Evolutionary conservation across 352 stramenopile genomes (phyloP).

Genomic region (Pythium sukuiense): DNA sequence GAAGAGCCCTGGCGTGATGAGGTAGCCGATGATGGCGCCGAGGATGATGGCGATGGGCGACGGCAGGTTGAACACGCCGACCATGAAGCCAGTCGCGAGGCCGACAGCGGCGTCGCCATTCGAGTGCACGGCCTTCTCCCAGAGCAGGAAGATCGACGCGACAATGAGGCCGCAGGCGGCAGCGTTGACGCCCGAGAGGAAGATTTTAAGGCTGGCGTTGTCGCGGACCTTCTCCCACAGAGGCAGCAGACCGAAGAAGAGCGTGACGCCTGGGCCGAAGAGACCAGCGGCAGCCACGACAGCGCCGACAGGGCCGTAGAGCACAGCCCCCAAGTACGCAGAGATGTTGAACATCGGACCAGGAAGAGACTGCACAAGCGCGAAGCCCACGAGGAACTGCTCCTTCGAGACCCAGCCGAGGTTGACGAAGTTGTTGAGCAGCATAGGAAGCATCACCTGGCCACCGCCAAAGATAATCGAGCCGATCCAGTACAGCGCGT

Average conservation of each 20-base stretch:
- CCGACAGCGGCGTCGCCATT: constrained; percentile 87
- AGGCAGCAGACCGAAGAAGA: constrained; percentile 91
- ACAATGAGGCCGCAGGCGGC: constrained; percentile 90
- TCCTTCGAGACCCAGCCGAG: constrained; percentile 91
- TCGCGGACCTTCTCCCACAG: constrained; percentile 91
- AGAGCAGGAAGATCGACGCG: constrained; percentile 89
- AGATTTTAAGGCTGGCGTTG: constrained; percentile 81
- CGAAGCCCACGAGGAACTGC: constrained; percentile 93
- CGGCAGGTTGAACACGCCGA: constrained; percentile 76
- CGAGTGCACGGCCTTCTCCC: constrained; percentile 77
- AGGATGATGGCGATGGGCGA: constrained; percentile 59
- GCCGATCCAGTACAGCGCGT: constrained; percentile 93
- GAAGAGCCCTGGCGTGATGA: constrained; percentile 47
- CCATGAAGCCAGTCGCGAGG: constrained; percentile 74
- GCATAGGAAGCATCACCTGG: constrained; percentile 92
- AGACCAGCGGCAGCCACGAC: constrained; percentile 88
- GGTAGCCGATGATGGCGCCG: constrained; percentile 50
- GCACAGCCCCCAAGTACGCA: constrained; percentile 88
- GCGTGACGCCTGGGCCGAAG: constrained; percentile 91
- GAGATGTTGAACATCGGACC: constrained; percentile 96
- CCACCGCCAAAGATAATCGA: constrained; percentile 95
- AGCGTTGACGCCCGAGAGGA: constrained; percentile 90
- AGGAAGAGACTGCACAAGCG: constrained; percentile 91
- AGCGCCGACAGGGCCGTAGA: constrained; percentile 83
- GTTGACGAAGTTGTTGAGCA: constrained; percentile 79